Base-by-base conservation (phyloP, 345 rosid genomes). In the Dipteronia sinensis region DNA sequence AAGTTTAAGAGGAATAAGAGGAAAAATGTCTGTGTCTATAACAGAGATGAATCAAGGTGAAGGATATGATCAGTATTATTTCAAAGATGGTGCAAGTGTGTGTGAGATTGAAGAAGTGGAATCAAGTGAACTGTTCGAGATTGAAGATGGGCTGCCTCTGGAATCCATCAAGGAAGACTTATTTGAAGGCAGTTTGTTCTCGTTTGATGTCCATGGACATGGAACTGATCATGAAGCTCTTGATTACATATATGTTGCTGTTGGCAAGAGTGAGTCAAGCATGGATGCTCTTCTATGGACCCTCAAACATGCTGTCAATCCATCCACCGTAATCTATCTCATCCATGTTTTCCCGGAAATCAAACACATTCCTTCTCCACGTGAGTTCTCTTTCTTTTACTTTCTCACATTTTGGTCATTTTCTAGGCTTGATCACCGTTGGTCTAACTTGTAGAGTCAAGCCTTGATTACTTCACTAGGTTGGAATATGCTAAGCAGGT, bases 211-310 rank as follows among this genome's bases (percentile, higher is more conserved):
- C 10, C 17, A 29, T 44, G 17, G 51, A 11, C 10, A 29, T 51
- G 17, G 51, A 11, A 31, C 68, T 23, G 81, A 72, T 1, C 49
- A 72, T 1, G 42, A 25, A 9, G 86, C 65, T 5, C 9, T 0
- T 42, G 93, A 93, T 73, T 72, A 80, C 72, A 87, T 94, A 3
- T 93, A 90, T 72, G 95, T 90, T 67, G 91, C 88, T 4, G 97
- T 94, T 27, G 95, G 98, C 74, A 90, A 93, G 82, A 86, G 92
- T 59, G 87, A 88, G 71, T 87, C 97, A 0, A 93, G 98, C 87
- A 82, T 86, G 88, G 97, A 88, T 29, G 97, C 98, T 7, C 87
- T 93, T 81, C 82, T 85, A 10, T 95, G 98, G 98, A 79, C 94
- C 42, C 72, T 92, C 58, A 81, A 77, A 76, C 86, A 89, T 71